A percentile compares a stretch with the other conserved stretches of the same genome.
phyloP scores from a whole-genome alignment of 1,139 yeast genomes.

The Kodamaea alishanica region DNA sequence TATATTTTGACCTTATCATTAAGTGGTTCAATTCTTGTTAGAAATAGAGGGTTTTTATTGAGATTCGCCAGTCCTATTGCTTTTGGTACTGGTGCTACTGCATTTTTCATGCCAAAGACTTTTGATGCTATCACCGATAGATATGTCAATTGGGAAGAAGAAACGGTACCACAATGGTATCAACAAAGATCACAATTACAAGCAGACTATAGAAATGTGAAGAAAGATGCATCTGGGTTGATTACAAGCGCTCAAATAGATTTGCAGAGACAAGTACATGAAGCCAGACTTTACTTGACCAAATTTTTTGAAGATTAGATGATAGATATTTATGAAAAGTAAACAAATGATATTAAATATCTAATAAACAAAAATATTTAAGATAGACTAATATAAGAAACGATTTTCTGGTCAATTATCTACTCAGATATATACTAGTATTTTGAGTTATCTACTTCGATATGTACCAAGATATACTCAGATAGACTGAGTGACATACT shows the following conservation, averaged over 20 bases:
- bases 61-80: conserved; percentile 50
- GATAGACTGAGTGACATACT: no score
- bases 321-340: background rate
- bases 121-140: conserved; percentile 16
- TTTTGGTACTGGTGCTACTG: conserved; percentile 43
- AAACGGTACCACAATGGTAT: conserved; percentile 13
- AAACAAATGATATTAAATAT: background rate
- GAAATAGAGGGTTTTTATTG: conserved; percentile 43
- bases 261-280: conserved; percentile 25
- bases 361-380: background rate
- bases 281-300: conserved; percentile 23
- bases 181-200: conserved; percentile 15
- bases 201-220: conserved; percentile 13
- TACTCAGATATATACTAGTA: no score
- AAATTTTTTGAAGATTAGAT: conserved; percentile 16
- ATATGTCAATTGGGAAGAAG: conserved; percentile 11
- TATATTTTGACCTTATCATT: conserved; percentile 54
- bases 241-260: conserved; percentile 12
- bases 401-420: background rate
- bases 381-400: background rate
- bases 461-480: no score
- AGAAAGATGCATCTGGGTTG: conserved; percentile 10
- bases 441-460: no score
- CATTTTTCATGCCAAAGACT: conserved; percentile 38
- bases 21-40: conserved; percentile 52